Conservation (phyloP, 2,329 filamentous ascomycete genomes). For the Phyllosticta citrichinensis region DNA sequence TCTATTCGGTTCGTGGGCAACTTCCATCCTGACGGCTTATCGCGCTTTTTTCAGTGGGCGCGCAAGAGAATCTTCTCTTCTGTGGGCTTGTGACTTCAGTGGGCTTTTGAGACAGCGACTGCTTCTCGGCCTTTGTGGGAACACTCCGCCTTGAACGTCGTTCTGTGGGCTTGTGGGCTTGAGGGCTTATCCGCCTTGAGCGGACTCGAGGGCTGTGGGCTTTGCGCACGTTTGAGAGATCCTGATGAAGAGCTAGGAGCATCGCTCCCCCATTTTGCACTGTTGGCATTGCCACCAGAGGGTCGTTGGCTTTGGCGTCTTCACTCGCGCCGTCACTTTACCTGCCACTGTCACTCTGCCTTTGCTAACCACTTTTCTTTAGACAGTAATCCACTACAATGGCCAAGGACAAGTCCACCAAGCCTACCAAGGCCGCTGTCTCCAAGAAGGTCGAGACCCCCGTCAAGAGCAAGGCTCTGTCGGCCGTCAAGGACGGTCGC, state of each 20-base stretch:
- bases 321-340: conserved; percentile 10
- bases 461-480: conserved; percentile 38
- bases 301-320: conserved; percentile 11
- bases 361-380: conserved; percentile 7
- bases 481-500: conserved; percentile 54
- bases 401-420: conserved; percentile 25
- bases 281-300: conserved; percentile 5
- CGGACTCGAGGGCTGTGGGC: conserved; percentile 36
- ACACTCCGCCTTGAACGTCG: conserved; percentile 38
- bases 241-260: conserved; percentile 11
- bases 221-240: conserved; percentile 32
- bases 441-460: conserved; percentile 41
- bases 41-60: conserved; percentile 26
- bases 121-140: conserved; percentile 43
- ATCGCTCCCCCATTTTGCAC: conserved; percentile 6
- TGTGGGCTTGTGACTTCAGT: conserved; percentile 31
- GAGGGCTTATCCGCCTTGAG: conserved; percentile 23
- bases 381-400: conserved; percentile 17
- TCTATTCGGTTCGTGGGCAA: conserved; percentile 12
- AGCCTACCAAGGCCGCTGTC: conserved; percentile 44
- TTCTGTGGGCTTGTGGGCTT: conserved; percentile 39
- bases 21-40: conserved; percentile 21
- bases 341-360: not conserved
- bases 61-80: conserved; percentile 30
- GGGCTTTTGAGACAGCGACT: conserved; percentile 15